Evolutionary conservation across 257 asterid genomes (phyloP), one percentile per base, ranked within the genome.

Genomic region (Solanum habrochaites): DNA sequence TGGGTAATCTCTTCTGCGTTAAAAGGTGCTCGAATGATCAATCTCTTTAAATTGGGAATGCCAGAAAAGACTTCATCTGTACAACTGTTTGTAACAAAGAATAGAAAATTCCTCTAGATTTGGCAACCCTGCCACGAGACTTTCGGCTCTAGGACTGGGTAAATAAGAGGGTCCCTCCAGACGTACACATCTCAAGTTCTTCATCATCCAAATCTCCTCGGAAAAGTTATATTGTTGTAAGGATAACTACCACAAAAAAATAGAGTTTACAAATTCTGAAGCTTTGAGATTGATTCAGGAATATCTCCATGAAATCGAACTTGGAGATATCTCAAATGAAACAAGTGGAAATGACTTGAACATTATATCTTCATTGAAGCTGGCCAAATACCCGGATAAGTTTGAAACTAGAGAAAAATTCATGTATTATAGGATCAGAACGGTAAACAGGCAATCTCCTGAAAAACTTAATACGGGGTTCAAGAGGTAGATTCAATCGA

Each of bases 261-360:
- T 43, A 77, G 8, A 77, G 83, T 77, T 43, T 77, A 64, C 40
- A 77, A 77, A 15, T 43, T 77, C 40, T 25, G 64, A 77, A 43
- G 83, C 83, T 25, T 13, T 27, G 64, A 78, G 83, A 78, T 43
- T 78, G 83, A 43, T 25, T 3, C 8, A 3, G 62, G 83, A 75
- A 75, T 2, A 75, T 43, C 16, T 16, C 23, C 37, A 0, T 13
- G 0, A 42, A 12, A 40, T n/a, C 1, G 0, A 75, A 75, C 23
- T 13, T 13, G 13, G 7, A 75, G 60, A 42, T 75, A 78, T 78
- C 83, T 78, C 83, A 78, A 78, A 25, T 78, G 83, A 78, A 45
- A 45, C 6, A 2, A 40, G 37, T 40, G 83, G 83, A 75, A 75
- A 75, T 42, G 83, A 23, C 3, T 23, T 9, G 1, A 60, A 9